Base-by-base conservation (phyloP, 257 asterid species). In the Petunia secreta region DNA sequence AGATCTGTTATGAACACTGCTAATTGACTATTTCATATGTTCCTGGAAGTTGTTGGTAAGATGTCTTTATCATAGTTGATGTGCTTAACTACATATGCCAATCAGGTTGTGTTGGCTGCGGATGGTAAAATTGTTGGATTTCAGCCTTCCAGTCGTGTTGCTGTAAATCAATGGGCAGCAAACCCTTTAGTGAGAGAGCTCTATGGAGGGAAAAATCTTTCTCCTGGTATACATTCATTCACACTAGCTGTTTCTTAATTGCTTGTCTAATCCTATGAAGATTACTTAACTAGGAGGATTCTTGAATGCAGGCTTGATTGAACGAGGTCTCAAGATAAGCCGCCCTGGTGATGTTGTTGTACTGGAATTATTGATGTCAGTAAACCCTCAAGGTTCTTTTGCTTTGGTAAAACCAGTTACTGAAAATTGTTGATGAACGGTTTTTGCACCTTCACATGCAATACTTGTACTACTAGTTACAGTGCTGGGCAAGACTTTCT, bases 141-240 rank as follows among this genome's bases (percentile, higher is more conserved):
- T 82, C 97, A 91, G 84, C 97, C 98, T 41, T 89, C 95, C 6
- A 93, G 89, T 79, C 89, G 95, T 58, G 89, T 90, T 63, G 99
- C 94, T 78, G 98, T 92, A 8, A 95, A 92, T 75, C 89, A 89
- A 15, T 95, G 98, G 99, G 94, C 97, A 25, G 88, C 90, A 55
- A 95, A 93, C 77, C 99, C 99, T 48, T 64, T 95, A 79, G 87
- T 94, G 55, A 91, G 85, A 87, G 98, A 89, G 82, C 86, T 95
- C 63, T 90, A 93, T 75, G 89, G 92, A 76, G 91, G 90, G 64
- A 91, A 87, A 82, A 86, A 80, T 38, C 91, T 90, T 62, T 87
- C 94, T 39, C 98, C 99, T 3, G 99, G 99, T 95, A 90, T 41
- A 75, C 4, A 6, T 48, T n/a, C 6, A 9, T 54, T 43, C 15